Evolutionary conservation across 768 basidiomycete genomes (phyloP), one percentile per base, ranked within the genome.

Genomic region (Mycena polygramma): DNA sequence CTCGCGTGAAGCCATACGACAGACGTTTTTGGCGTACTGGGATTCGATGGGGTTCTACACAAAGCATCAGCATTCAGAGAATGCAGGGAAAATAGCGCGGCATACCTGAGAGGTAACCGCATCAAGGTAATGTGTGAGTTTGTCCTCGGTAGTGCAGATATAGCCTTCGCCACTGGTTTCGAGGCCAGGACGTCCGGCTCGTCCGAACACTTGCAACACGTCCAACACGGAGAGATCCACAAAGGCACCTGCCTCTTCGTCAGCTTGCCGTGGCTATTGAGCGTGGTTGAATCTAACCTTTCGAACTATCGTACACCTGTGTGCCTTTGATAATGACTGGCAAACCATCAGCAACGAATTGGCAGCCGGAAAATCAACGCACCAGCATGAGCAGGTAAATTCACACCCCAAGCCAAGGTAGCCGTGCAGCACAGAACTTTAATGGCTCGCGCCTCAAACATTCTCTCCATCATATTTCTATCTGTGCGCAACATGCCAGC

Each of bases 401-500:
- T 99, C 74, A 99, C 98, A 81, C 98, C 98, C 98, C 98, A 99
- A 7, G 98, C 98, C 51, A 99, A 86, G 4, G 98, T 99, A 7
- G 98, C 95, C 2, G 98, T 99, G 83, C 98, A 99, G 80, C 95
- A 98, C 20, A 99, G 84, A 59, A 99, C 97, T 87, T 99, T 99
- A 80, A 98, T 96, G 11, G 89, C 93, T 76, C 90, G 89, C 19
- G 93, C 92, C 75, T 93, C 94, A 71, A 99, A 99, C 90, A 98
- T 89, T 76, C 89, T 87, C 80, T 99, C 98, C 90, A 94, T 96
- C 86, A 98, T 89, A 78, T 95, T 98, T 73, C 98, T 86, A 77
- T 99, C 98, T 9, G 92, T 89, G 55, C 98, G 86, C 70, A 99
- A 81, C 98, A 99, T 99, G 5, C 98, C 98, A 45, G 98, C 98